Base-by-base conservation (phyloP, 176 grass and related monocot species). In the Musa troglodytarum region DNA sequence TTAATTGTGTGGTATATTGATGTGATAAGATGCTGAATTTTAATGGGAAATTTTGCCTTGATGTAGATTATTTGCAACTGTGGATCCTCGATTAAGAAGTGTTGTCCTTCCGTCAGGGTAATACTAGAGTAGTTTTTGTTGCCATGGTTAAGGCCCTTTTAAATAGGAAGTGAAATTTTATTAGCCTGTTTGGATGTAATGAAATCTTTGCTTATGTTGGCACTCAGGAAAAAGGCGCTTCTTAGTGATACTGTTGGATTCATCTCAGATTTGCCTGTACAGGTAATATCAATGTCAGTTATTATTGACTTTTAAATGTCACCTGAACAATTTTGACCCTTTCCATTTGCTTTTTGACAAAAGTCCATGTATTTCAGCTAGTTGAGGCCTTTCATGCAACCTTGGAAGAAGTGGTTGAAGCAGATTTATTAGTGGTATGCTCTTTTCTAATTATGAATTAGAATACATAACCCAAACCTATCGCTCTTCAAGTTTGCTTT, bases 81-180 rank as follows among this genome's bases (percentile, higher is more conserved):
- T 93, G 61, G 94, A 97, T 93, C 90, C 94, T 53, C 81, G 94
- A 52, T 76, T 97, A 83, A 81, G 88, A 82, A 97, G 86, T 85
- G 87, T 97, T 56, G 87, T 97, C 80, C 90, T 97, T 85, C 94
- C 94, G 76, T 97, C 90, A 68, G 94, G 94, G 94, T 93, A 97
- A 75, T 74, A 50, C 55, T 53, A 55, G 72, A 11, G 52, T 49
- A 55, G 16, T 78, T 21, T 43, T 69, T 21, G 12, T 69, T 55
- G 2, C 61, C 77, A 12, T 69, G 9, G 1, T 76, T 54, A 54
- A 69, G 10, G 21, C 21, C 10, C 24, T 9, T 69, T 23, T 29
- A n/a, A 78, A 1, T 53, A 19, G 62, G 10, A 55, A 17, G 50
- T 34, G 34, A 19, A 21, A 23, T 5, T 54, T 54, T 34, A n/a